phyloP scores from a whole-genome alignment of 2,329 filamentous ascomycete species.

The Cladophialophora yegresii region DNA sequence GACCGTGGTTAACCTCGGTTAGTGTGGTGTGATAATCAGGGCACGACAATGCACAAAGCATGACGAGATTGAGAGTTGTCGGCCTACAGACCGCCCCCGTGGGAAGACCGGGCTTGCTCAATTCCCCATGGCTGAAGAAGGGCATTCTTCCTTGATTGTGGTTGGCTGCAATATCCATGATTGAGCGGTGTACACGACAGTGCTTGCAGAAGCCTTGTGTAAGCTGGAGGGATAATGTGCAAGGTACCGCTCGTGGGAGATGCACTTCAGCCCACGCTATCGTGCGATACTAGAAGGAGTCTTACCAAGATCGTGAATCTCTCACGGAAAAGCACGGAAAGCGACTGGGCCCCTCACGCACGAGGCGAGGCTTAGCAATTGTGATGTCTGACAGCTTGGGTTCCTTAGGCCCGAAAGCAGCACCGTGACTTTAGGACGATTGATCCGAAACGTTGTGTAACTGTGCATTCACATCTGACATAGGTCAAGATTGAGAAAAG shows the following conservation, averaged over 20 bases:
- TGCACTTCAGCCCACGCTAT: background rate
- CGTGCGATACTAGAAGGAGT: background rate
- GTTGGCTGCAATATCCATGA: background rate
- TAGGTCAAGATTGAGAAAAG: background rate
- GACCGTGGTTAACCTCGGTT: constrained; percentile 30
- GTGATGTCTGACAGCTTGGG: background rate
- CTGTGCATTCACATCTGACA: background rate
- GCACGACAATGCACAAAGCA: background rate
- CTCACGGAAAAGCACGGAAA: background rate
- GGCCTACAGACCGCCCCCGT: background rate
- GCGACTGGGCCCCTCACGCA: background rate
- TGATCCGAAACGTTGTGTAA: background rate
- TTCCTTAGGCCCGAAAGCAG: background rate
- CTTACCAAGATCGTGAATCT: background rate
- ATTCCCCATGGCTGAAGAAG: background rate
- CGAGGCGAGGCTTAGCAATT: background rate
- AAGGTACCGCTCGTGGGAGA: background rate
- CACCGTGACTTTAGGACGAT: background rate
- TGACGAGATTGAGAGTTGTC: constrained; percentile 5
- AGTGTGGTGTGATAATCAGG: constrained; percentile 32
- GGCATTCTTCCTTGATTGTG: background rate
- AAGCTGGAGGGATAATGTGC: background rate
- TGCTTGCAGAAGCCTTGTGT: background rate
- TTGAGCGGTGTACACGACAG: background rate
- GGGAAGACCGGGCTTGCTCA: background rate